These are phyloP conservation scores for Filobasidium wieringae DNA, from an alignment of 768 basidiomycete species.

Conservation along the genomic window DNA sequence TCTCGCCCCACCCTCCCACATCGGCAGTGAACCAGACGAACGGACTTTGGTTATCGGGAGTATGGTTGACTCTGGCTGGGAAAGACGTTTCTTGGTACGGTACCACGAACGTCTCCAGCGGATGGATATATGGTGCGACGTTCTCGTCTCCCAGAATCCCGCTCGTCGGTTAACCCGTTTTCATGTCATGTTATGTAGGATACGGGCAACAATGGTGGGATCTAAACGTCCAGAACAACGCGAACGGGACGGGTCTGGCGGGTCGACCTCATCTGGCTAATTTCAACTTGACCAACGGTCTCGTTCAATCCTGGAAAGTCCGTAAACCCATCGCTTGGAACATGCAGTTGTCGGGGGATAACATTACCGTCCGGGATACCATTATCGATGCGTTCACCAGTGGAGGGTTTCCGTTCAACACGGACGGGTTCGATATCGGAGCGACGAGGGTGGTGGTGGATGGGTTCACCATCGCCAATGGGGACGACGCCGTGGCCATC, in stretches of 20 bases:
- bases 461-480: conserved; percentile 43
- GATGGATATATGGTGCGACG: conserved; percentile 41
- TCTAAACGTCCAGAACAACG: conserved; percentile 37
- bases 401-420: conserved; percentile 26
- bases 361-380: conserved; percentile 23
- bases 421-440: conserved; percentile 27
- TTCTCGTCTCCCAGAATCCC: not conserved
- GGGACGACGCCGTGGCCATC: conserved; percentile 47
- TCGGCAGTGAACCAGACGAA: conserved; percentile 39
- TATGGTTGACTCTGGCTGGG: conserved; percentile 45
- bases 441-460: conserved; percentile 24
- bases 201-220: conserved; percentile 50
- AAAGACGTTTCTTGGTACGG: conserved; percentile 43
- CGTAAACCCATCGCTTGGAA: conserved; percentile 48
- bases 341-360: conserved; percentile 21
- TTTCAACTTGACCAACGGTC: conserved; percentile 45
- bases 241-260: conserved; percentile 38
- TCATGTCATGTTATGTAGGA: not conserved
- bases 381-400: conserved; percentile 22
- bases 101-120: conserved; percentile 41
- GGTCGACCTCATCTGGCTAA: conserved; percentile 45
- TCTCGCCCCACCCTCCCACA: no score
- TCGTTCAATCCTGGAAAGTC: conserved; percentile 40
- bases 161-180: not conserved
- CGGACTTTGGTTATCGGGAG: conserved; percentile 2